A percentile compares a stretch with the other conserved stretches of the same genome.
Evolutionary conservation across 2,329 filamentous ascomycete species (phyloP).

Genomic region (Fusarium bactridioides): DNA sequence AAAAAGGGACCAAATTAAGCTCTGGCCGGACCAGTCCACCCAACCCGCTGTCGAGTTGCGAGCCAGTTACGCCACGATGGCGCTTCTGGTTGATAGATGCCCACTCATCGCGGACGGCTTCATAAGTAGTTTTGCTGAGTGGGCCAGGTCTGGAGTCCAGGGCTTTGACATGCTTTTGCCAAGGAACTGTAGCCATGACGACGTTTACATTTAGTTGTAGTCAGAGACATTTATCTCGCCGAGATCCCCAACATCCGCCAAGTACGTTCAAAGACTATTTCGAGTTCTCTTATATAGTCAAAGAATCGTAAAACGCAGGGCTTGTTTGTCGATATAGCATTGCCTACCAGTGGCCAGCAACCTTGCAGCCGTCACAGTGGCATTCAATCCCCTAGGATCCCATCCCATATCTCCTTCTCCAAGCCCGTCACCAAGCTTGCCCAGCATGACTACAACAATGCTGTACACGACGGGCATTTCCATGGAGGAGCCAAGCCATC

Average conservation of each 20-base stretch:
- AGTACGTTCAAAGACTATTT: not conserved
- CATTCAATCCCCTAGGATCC: not conserved
- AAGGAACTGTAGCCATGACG: conserved; percentile 3
- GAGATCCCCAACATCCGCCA: not conserved
- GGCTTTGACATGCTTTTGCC: conserved; percentile 3
- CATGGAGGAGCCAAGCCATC: conserved; percentile 18
- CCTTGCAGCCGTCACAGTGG: not conserved
- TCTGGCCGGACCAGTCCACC: conserved; percentile 22
- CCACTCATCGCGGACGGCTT: conserved; percentile 14
- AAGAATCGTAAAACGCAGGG: not conserved
- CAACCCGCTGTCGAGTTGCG: not conserved
- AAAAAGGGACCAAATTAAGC: conserved; percentile 11
- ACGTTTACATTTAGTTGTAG: not conserved
- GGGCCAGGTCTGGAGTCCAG: conserved; percentile 7
- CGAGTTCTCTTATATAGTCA: not conserved
- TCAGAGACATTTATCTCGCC: conserved; percentile 23
- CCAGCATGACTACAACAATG: conserved; percentile 33
- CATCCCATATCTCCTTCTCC: not conserved
- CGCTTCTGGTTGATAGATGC: not conserved
- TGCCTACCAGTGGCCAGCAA: not conserved
- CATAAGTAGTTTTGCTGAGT: conserved; percentile 18
- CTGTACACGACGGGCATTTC: conserved; percentile 30
- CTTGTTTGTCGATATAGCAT: not conserved
- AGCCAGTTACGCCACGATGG: conserved; percentile 12
- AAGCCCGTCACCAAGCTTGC: not conserved